These are phyloP conservation scores for Plasmodium cynomolgi DNA, from an alignment of 169 alveolate species.

Conservation along the genomic window DNA sequence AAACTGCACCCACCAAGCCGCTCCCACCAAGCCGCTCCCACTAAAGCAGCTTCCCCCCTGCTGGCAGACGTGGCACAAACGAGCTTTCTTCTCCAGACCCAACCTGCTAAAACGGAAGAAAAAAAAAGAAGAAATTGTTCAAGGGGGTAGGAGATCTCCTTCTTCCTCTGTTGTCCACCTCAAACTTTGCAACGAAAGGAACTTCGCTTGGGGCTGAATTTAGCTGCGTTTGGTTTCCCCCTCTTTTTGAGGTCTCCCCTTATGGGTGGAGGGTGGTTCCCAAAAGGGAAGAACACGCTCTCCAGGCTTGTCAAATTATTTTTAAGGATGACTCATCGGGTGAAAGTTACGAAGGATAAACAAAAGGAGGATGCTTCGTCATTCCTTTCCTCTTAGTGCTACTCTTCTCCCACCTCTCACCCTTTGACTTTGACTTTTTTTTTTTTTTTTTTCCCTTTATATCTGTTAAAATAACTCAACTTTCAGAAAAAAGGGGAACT, in stretches of 20 bases:
- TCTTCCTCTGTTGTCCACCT: neutral
- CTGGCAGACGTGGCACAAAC: no score
- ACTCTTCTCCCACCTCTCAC: neutral
- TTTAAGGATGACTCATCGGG: neutral
- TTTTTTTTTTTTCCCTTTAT: neutral
- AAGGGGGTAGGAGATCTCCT: neutral
- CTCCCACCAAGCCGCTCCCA: no score
- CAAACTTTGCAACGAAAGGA: neutral
- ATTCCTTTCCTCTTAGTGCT: neutral
- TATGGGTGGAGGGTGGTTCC: neutral
- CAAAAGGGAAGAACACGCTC: neutral
- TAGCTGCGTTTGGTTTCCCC: neutral
- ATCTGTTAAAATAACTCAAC: neutral
- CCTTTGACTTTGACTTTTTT: neutral
- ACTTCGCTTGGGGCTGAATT: neutral
- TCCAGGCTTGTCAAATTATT: neutral
- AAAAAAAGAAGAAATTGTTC: no score
- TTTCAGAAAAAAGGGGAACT: neutral
- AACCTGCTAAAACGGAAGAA: no score
- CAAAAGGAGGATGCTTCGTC: neutral
- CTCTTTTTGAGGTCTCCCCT: neutral
- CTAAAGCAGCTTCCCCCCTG: no score
- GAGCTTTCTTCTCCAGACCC: no score
- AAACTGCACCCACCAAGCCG: no score
- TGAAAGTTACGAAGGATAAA: neutral